Evolutionary conservation across 2,329 filamentous ascomycete species (phyloP).

Genomic region (Xylariales sp.): DNA sequence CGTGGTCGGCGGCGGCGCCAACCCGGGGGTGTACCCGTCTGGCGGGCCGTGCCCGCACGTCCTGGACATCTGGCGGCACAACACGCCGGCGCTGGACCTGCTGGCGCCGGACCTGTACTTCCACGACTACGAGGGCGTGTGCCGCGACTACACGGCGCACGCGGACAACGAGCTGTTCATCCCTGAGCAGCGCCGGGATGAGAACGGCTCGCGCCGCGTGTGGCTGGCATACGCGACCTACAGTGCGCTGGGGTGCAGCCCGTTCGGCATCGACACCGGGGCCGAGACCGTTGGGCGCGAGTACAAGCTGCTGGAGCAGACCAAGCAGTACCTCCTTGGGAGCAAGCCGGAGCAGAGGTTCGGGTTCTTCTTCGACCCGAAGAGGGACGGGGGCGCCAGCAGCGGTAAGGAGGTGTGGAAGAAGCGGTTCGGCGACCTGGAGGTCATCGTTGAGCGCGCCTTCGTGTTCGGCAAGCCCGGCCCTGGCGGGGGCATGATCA

Average conservation of each 20-base stretch:
- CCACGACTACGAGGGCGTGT: slow-evolving; percentile 37
- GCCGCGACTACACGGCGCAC: slow-evolving; percentile 30
- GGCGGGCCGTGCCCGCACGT: slow-evolving; percentile 14
- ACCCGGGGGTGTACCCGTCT: slow-evolving; percentile 17
- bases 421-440: slow-evolving; percentile 21
- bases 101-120: slow-evolving; percentile 45
- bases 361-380: slow-evolving; percentile 35
- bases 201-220: slow-evolving; percentile 26
- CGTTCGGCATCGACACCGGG: slow-evolving; percentile 35
- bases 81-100: slow-evolving; percentile 34
- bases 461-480: slow-evolving; percentile 26
- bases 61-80: slow-evolving; percentile 24
- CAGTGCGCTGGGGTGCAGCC: slow-evolving; percentile 29
- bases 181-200: slow-evolving; percentile 36
- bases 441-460: slow-evolving; percentile 25
- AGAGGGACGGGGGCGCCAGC: too few species aligned
- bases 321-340: slow-evolving; percentile 20
- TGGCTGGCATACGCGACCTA: slow-evolving; percentile 33
- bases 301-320: slow-evolving; percentile 26
- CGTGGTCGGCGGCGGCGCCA: slow-evolving; percentile 16
- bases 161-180: slow-evolving; percentile 33
- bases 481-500: slow-evolving; percentile 9
- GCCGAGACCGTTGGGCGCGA: slow-evolving; percentile 23
- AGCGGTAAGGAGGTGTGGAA: too few species aligned
- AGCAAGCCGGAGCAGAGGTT: slow-evolving; percentile 26